Percentiles rank a stretch among this genome's conserved stretches.
These are phyloP conservation scores for Podospora anserina DNA, from an alignment of 495 filamentous ascomycete genomes.

Conservation along the genomic window DNA sequence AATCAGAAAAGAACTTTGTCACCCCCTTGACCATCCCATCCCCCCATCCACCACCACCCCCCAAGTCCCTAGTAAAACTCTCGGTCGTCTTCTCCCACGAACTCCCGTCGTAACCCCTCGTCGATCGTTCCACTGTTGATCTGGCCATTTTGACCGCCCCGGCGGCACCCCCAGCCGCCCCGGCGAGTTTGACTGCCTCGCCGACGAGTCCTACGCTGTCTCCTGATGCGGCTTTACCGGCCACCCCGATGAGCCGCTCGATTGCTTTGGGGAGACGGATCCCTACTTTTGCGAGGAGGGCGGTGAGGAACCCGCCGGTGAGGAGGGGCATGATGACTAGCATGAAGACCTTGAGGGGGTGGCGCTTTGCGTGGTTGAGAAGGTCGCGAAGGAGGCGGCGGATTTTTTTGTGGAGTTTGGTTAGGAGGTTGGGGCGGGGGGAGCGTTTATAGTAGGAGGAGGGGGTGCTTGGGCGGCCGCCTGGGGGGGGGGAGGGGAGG, in stretches of 20 bases:
- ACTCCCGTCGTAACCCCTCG: background rate
- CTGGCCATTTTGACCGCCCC: background rate
- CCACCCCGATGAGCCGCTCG: conserved; percentile 53
- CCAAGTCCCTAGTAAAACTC: conserved; percentile 12
- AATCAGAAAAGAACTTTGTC: conserved; percentile 60
- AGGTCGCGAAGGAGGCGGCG: conserved; percentile 72
- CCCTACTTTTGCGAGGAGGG: conserved; percentile 69
- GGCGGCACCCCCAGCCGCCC: conserved; percentile 21
- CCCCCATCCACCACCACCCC: conserved; percentile 38
- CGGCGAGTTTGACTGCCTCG: conserved; percentile 47
- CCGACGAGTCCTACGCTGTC: conserved; percentile 53
- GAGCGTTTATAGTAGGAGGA: conserved; percentile 68
- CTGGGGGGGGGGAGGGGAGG: background rate
- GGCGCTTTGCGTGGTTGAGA: conserved; percentile 66
- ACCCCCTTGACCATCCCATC: conserved; percentile 51
- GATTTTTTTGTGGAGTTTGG: conserved; percentile 65
- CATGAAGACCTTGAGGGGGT: conserved; percentile 82
- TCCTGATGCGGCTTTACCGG: conserved; percentile 52
- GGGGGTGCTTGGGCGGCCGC: conserved; percentile 21
- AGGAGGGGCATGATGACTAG: conserved; percentile 81
- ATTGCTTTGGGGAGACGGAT: conserved; percentile 64
- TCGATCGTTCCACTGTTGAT: background rate
- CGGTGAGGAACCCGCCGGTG: conserved; percentile 72
- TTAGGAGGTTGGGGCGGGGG: conserved; percentile 72
- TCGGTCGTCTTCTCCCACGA: conserved; percentile 36